Evolutionary conservation across 768 basidiomycete genomes (phyloP), one percentile per base, ranked within the genome.

Genomic region (Boletellus sp.): DNA sequence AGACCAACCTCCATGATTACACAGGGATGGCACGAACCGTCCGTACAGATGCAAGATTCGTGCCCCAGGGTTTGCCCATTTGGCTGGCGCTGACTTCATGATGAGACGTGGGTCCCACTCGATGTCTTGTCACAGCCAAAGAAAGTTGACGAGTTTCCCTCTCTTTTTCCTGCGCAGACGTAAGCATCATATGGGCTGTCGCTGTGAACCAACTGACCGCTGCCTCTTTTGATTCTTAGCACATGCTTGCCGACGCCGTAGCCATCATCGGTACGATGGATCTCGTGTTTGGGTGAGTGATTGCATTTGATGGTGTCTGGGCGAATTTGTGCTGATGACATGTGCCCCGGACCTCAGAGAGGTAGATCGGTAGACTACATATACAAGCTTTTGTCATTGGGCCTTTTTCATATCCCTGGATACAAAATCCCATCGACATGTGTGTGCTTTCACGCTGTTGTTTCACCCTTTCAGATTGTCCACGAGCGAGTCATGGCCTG

Each of bases 191-290:
- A 2, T 19, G 3, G 12, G 13, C n/a, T 20, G 22, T 48, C 16
- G n/a, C 4, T 12, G 22, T 20, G 23, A 13, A 45, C n/a, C 11
- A 9, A 56, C 49, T 63, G 28, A 61, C 59, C 45, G 23, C 3
- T 53, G 31, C 16, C n/a, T 45, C 48, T 59, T 38, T 66, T 38
- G 64, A 84, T 61, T 38, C 67, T 35, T 19, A 92, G 85, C 90
- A 92, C 71, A 87, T 88, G 82, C 75, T 96, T 52, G 91, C 93
- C 6, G 95, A 97, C 62, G 94, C 88, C 37, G 95, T 99, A 43
- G 85, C 95, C 42, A 88, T 99, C 66, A 96, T 98, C 66, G 96
- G 96, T 60, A 97, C 95, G 40, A 94, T 96, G 94, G 92, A 96
- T 76, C 81, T 95, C 55, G 94, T 96, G 64, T 95, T 96, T 65